A percentile compares a stretch with the other conserved stretches of the same genome.
These are phyloP conservation scores for Trichophyton simii DNA, from an alignment of 2,329 filamentous ascomycete species.

Conservation along the genomic window DNA sequence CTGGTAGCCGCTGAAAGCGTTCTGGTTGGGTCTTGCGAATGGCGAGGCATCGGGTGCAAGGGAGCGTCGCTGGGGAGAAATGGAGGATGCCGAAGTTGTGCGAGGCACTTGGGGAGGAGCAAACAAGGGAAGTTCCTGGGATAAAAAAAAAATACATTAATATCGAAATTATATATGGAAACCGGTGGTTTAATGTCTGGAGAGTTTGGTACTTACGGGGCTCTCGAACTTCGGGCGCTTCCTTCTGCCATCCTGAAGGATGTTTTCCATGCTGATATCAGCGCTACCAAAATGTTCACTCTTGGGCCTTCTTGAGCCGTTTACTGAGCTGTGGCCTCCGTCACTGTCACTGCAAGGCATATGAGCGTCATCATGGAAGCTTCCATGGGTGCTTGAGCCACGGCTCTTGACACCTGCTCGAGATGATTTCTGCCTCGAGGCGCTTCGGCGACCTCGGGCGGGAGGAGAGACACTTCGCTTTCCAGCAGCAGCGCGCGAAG, in stretches of 20 bases:
- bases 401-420: constrained; percentile 57
- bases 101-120: constrained; percentile 88
- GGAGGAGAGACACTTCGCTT: constrained; percentile 69
- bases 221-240: constrained; percentile 93
- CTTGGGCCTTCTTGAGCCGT: constrained; percentile 59
- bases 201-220: constrained; percentile 57
- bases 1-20: constrained; percentile 65
- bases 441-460: constrained; percentile 61
- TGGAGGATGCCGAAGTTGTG: constrained; percentile 90
- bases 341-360: constrained; percentile 82
- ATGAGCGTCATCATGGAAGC: constrained; percentile 54
- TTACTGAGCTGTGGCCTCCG: constrained; percentile 60
- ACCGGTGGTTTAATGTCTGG: background rate
- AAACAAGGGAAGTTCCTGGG: constrained; percentile 85
- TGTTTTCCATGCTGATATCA: constrained; percentile 96
- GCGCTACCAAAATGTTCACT: constrained; percentile 81
- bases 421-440: constrained; percentile 61
- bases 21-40: constrained; percentile 62
- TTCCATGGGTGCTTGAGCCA: constrained; percentile 46
- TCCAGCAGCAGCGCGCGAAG: constrained; percentile 53
- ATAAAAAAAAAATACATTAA: constrained; percentile 12
- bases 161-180: background rate
- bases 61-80: constrained; percentile 78
- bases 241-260: constrained; percentile 88
- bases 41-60: constrained; percentile 59